A percentile compares a stretch with the other conserved stretches of the same genome.
These are phyloP conservation scores for Obba rivulosa DNA, from an alignment of 768 basidiomycete genomes.

Conservation along the genomic window DNA sequence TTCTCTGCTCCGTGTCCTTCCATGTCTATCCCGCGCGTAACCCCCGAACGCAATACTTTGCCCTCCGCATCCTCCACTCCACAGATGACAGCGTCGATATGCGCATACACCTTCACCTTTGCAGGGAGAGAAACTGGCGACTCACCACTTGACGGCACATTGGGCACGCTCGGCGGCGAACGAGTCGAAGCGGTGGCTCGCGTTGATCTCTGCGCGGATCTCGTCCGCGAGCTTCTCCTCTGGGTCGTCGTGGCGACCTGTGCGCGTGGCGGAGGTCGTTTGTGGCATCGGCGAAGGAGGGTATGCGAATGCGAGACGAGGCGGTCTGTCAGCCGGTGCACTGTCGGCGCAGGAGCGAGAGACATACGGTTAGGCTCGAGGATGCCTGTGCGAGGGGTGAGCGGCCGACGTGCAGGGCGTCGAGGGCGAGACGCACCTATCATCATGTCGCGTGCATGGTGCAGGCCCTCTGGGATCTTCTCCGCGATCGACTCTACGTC, in stretches of 20 bases:
- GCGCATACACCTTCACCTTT: background rate
- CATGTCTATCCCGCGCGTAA: too few species aligned
- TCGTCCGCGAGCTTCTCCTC: constrained; percentile 68
- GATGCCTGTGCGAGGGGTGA: constrained; percentile 22
- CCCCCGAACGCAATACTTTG: too few species aligned
- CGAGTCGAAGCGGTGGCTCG: constrained; percentile 75
- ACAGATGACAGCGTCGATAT: constrained; percentile 2
- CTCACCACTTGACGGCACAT: constrained; percentile 80
- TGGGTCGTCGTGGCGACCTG: constrained; percentile 67
- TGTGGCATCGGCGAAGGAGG: background rate
- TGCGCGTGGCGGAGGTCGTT: background rate
- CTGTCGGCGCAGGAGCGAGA: too few species aligned
- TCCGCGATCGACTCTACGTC: constrained; percentile 7
- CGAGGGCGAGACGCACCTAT: constrained; percentile 25
- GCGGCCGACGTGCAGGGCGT: background rate
- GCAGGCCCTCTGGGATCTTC: constrained; percentile 31
- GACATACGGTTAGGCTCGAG: constrained; percentile 30
- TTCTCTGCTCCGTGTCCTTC: too few species aligned
- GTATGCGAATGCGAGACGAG: background rate
- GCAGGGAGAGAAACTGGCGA: constrained; percentile 1
- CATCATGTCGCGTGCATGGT: constrained; percentile 30
- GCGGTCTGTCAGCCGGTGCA: too few species aligned
- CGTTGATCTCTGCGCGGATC: constrained; percentile 69
- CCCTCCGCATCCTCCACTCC: background rate
- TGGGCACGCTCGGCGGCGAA: constrained; percentile 70